Base-by-base conservation (phyloP, 2,329 filamentous ascomycete species). In the Aspergillus sojae region DNA sequence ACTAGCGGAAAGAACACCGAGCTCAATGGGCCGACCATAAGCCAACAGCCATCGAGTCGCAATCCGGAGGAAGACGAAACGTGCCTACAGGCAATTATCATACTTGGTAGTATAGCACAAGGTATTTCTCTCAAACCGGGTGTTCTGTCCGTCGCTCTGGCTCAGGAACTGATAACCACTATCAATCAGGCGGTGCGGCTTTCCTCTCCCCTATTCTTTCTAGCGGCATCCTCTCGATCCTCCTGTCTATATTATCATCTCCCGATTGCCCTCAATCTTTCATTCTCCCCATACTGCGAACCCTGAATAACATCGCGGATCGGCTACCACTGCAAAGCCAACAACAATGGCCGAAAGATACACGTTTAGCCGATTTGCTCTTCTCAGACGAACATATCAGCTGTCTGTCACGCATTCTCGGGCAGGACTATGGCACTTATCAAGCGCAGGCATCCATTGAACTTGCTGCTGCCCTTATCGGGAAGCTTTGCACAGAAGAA, bases 91-190 rank as follows among this genome's bases (percentile, higher is more conserved):
- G 90, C 91, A n/a, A 86, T 94, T 45, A 88, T 96, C 67, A 85
- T 97, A n/a, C 81, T 96, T 41, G 89, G 90, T 54, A 95, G 92
- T 76, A 87, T 98, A 73, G 92, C 93, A 62, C 89, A 91, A 79
- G 93, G 94, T 93, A 84, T 16, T 57, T 68, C 30, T 16, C 5
- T 46, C 14, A 5, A 21, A 41, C 16, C 14, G 32, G 45, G n/a
- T 14, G 57, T 12, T 30, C 14, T 14, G 39, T 12, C n/a, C 23
- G 52, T 43, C 41, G 34, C 10, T 57, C 26, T 32, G 57, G 21
- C 60, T 43, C 21, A 54, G 30, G 41, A 28, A 65, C 70, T 75
- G 62, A 76, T 61, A 19, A 39, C 43, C 54, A 46, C 39, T 60
- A 52, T 45, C 26, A 48, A 71, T 58, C 74, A 96, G 93, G 91